Conservation (phyloP, 2,329 filamentous ascomycete species). For the Pseudomassariella vexata region DNA sequence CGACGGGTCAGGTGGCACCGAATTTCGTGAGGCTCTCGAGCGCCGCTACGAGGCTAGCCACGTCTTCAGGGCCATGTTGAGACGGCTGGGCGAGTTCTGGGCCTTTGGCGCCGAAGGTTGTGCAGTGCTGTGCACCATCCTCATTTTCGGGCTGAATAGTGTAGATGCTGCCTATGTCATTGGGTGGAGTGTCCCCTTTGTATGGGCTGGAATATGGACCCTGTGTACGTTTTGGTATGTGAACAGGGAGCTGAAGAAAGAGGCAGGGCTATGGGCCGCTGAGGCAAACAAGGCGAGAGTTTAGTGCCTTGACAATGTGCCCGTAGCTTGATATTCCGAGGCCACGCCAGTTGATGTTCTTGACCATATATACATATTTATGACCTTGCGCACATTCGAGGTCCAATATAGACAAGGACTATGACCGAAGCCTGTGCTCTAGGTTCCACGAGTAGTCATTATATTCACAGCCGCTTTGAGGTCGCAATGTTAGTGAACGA, state of each 20-base stretch:
- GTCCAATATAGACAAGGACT: no score
- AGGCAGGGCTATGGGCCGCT: constrained; percentile 17
- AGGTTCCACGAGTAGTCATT: no score
- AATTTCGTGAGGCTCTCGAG: constrained; percentile 45
- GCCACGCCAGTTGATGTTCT: no score
- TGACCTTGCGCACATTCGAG: no score
- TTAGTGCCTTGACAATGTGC: constrained; percentile 1
- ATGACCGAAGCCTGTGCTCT: no score
- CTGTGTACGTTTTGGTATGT: constrained; percentile 19
- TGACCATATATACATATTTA: no score
- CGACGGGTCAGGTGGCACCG: constrained; percentile 45
- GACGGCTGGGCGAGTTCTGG: constrained; percentile 47
- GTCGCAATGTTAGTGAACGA: no score
- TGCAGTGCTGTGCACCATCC: constrained; percentile 9
- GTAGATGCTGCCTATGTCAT: constrained; percentile 8
- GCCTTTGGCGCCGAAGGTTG: constrained; percentile 22
- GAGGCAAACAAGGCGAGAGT: constrained; percentile 11
- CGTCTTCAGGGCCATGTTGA: constrained; percentile 45
- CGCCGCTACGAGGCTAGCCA: constrained; percentile 46
- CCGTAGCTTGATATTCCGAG: not conserved
- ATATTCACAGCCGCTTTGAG: no score
- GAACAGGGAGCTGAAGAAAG: constrained; percentile 16
- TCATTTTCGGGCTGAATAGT: constrained; percentile 8
- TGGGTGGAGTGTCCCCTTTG: constrained; percentile 11
- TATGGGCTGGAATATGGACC: constrained; percentile 13